A percentile compares a stretch with the other conserved stretches of the same genome.
Conservation (phyloP, 2,329 filamentous ascomycete genomes). For the Penicillium sp. region DNA sequence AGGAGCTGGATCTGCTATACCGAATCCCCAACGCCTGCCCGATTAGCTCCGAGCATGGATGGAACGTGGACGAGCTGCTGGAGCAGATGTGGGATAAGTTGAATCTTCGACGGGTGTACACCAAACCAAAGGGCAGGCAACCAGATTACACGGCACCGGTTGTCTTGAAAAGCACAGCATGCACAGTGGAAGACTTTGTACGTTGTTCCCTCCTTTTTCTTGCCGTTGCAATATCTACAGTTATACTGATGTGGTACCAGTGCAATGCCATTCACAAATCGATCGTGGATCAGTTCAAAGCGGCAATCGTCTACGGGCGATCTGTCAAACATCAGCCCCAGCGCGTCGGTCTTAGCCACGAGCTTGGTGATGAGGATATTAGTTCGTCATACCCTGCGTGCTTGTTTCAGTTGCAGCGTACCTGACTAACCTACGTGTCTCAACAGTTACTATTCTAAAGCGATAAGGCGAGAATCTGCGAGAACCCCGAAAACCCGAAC, state of each 20-base stretch:
- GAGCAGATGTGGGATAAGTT: slow-evolving; percentile 99
- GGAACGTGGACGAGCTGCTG: slow-evolving; percentile 96
- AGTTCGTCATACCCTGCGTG: slow-evolving; percentile 55
- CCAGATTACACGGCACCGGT: slow-evolving; percentile 92
- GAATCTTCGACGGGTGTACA: slow-evolving; percentile 87
- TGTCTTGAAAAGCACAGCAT: slow-evolving; percentile 75
- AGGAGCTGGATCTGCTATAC: slow-evolving; percentile 93
- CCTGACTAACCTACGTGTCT: slow-evolving; percentile 2
- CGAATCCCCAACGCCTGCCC: slow-evolving; percentile 95
- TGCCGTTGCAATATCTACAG: slow-evolving; percentile 12
- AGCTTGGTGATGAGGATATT: slow-evolving; percentile 95
- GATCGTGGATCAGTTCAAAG: slow-evolving; percentile 93
- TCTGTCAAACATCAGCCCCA: slow-evolving; percentile 99
- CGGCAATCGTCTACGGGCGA: slow-evolving; percentile 92
- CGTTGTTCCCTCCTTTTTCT: slow-evolving; percentile 33
- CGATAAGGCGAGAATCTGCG: slow-evolving; percentile 45
- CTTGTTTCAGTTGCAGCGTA: neutral
- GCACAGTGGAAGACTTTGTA: slow-evolving; percentile 96
- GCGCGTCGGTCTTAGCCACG: slow-evolving; percentile 83
- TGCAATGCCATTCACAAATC: slow-evolving; percentile 96
- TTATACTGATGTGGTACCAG: slow-evolving; percentile 43
- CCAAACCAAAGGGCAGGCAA: slow-evolving; percentile 92
- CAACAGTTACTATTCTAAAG: slow-evolving; percentile 64
- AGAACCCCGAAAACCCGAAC: neutral
- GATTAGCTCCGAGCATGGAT: slow-evolving; percentile 95